Evolutionary conservation across 345 rosid species (phyloP).

Genomic region (Corchorus olitorius): DNA sequence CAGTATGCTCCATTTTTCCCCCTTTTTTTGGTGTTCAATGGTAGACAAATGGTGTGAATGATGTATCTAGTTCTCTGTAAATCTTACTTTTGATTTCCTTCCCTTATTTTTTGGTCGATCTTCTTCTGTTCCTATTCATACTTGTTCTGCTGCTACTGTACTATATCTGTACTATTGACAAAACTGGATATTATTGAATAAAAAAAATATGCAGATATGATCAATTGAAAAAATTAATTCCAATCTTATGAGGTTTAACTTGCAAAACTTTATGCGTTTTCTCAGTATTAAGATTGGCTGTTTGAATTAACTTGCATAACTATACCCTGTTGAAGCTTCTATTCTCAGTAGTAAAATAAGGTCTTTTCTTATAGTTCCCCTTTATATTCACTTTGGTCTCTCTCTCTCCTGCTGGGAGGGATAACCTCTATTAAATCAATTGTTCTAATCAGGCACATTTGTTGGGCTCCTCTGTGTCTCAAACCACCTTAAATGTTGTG

Average conservation of each 20-base stretch:
- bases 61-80: neutral
- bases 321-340: neutral
- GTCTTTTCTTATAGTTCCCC: neutral
- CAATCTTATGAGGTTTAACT: slow-evolving; percentile 1
- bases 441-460: neutral
- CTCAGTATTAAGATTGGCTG: neutral
- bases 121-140: neutral
- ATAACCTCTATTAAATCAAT: neutral
- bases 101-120: no score
- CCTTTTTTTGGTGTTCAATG: neutral
- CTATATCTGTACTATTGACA: neutral
- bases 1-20: neutral
- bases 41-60: neutral
- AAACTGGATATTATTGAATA: neutral
- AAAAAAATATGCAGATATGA: neutral
- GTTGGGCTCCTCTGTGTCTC: neutral
- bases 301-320: neutral
- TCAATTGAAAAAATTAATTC: neutral
- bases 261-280: neutral
- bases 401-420: neutral
- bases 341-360: neutral
- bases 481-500: neutral
- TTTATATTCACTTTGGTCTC: no score
- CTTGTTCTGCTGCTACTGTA: neutral
- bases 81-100: neutral